Evolutionary conservation across 257 asterid species (phyloP).

Genomic region (Solanum clarkiae): DNA sequence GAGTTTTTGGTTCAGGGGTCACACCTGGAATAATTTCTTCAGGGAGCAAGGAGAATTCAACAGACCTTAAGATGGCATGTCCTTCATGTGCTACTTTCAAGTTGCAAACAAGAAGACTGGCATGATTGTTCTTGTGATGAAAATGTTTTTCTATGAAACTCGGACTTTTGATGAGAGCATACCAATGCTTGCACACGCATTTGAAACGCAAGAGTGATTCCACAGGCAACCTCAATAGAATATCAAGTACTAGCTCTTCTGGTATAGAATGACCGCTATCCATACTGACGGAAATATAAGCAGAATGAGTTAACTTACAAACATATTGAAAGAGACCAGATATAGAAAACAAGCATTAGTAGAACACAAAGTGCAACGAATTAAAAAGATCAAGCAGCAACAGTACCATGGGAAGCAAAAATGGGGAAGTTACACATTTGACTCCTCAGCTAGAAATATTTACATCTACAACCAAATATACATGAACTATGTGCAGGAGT

Average conservation of each 20-base stretch:
- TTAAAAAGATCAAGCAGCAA: not conserved
- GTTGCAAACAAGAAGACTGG: slow-evolving; percentile 13
- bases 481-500: not conserved
- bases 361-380: not conserved
- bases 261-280: not conserved
- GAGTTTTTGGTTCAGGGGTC: not conserved
- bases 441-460: not conserved
- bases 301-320: not conserved
- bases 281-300: not conserved
- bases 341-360: not conserved
- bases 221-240: slow-evolving; percentile 21
- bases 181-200: slow-evolving; percentile 28
- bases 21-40: not conserved
- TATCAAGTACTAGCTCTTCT: slow-evolving; percentile 13
- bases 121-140: slow-evolving; percentile 8
- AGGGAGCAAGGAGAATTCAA: not conserved
- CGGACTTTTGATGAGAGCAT: slow-evolving; percentile 14
- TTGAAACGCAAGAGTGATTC: slow-evolving; percentile 17
- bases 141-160: slow-evolving; percentile 15
- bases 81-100: not conserved
- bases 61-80: not conserved
- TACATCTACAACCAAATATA: not conserved
- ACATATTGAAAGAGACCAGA: not conserved
- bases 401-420: not conserved
- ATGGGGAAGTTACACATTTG: not conserved